A percentile compares a stretch with the other conserved stretches of the same genome.
These are phyloP conservation scores for Westerdykella sp. DNA, from an alignment of 2,329 filamentous ascomycete genomes.

Conservation along the genomic window DNA sequence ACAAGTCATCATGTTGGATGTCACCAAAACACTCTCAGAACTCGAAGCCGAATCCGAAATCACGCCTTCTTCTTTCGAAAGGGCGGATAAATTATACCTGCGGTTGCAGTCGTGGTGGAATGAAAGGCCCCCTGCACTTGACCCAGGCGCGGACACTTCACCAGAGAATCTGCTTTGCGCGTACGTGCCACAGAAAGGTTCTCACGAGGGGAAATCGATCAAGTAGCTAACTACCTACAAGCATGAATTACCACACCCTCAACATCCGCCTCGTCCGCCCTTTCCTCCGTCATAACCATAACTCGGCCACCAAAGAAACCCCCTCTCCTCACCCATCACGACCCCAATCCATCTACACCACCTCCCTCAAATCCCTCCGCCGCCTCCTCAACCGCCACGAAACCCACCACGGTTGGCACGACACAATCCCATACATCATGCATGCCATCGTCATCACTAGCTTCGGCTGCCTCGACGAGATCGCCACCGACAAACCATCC, in stretches of 20 bases:
- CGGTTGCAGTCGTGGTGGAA: slow-evolving; percentile 22
- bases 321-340: slow-evolving; percentile 12
- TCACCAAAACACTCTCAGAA: slow-evolving; percentile 11
- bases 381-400: slow-evolving; percentile 22
- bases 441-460: slow-evolving; percentile 22
- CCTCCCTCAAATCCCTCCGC: slow-evolving; percentile 18
- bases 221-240: slow-evolving; percentile 13
- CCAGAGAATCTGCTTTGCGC: slow-evolving; percentile 23
- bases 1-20: slow-evolving; percentile 20
- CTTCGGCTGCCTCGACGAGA: slow-evolving; percentile 24
- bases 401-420: slow-evolving; percentile 19
- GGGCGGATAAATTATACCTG: slow-evolving; percentile 17
- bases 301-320: slow-evolving; percentile 7
- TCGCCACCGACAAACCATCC: slow-evolving; percentile 8
- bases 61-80: slow-evolving; percentile 10
- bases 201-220: neutral
- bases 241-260: slow-evolving; percentile 24
- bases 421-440: slow-evolving; percentile 19
- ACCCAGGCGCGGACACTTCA: slow-evolving; percentile 16
- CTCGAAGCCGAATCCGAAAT: slow-evolving; percentile 3
- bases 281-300: slow-evolving; percentile 9
- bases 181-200: slow-evolving; percentile 10
- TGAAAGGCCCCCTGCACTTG: slow-evolving; percentile 9
- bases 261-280: slow-evolving; percentile 22
- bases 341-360: slow-evolving; percentile 11